A percentile compares a stretch with the other conserved stretches of the same genome.
Conservation (phyloP, 2,329 filamentous ascomycete genomes). For the Xylariaceae sp. region DNA sequence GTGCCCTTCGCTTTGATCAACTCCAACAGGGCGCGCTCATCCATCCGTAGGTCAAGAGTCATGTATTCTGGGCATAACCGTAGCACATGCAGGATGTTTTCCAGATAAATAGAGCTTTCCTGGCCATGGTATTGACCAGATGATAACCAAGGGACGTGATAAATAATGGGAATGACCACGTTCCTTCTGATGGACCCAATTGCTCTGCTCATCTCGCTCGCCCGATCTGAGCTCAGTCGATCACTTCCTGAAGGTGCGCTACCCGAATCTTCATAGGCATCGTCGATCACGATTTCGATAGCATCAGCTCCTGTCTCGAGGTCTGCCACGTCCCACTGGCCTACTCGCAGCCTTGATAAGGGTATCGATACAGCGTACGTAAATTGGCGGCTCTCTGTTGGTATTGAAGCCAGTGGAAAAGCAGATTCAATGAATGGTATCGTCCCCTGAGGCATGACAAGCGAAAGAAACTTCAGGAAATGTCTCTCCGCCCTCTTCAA, state of each 20-base stretch:
- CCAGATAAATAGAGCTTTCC: constrained; percentile 41
- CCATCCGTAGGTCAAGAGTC: constrained; percentile 57
- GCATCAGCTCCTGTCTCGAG: constrained; percentile 64
- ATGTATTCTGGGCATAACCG: constrained; percentile 60
- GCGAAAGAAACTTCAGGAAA: constrained; percentile 64
- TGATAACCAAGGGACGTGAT: constrained; percentile 41
- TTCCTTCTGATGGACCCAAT: constrained; percentile 59
- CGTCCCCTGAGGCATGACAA: constrained; percentile 50
- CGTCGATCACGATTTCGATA: constrained; percentile 54
- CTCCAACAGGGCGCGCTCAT: constrained; percentile 44
- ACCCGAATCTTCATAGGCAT: constrained; percentile 4
- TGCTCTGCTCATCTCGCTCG: constrained; percentile 50
- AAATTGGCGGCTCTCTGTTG: constrained; percentile 56
- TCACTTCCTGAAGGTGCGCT: background rate
- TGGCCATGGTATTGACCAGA: constrained; percentile 17
- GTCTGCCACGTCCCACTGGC: constrained; percentile 56
- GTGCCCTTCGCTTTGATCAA: constrained; percentile 48
- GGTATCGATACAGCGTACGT: constrained; percentile 65
- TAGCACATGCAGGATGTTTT: constrained; percentile 55
- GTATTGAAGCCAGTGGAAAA: constrained; percentile 60
- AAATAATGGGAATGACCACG: constrained; percentile 56
- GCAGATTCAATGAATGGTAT: constrained; percentile 59
- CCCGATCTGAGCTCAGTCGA: constrained; percentile 25
- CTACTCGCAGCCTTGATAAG: constrained; percentile 50
- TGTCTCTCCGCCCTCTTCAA: constrained; percentile 65